Evolutionary conservation across 148 eudicot genomes (phyloP).

Genomic region (Fallopia convolvulus): DNA sequence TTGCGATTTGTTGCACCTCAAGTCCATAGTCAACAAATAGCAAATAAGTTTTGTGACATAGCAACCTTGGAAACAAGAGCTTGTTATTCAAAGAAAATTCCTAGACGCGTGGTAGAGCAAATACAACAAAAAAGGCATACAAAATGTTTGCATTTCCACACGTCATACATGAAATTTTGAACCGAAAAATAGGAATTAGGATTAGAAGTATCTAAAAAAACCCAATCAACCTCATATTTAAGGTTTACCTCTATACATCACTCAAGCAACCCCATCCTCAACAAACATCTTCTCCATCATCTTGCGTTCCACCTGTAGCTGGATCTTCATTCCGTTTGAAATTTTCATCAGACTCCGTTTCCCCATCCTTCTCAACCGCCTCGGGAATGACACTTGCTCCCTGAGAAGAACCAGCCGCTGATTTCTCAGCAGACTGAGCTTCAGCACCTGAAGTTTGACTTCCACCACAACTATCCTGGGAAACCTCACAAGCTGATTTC

Average conservation of each 20-base stretch:
- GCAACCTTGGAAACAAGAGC: not conserved
- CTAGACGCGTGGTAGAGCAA: not conserved
- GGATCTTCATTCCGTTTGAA: not conserved
- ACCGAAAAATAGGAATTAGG: not conserved
- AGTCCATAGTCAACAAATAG: too few species aligned
- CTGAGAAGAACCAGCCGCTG: not conserved
- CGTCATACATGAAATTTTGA: not conserved
- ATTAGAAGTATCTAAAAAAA: not conserved
- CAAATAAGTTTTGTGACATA: too few species aligned
- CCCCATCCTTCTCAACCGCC: not conserved
- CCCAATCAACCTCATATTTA: not conserved
- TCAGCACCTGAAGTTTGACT: conserved; percentile 31
- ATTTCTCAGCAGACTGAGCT: conserved; percentile 17
- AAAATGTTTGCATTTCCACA: not conserved
- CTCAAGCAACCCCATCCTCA: not conserved
- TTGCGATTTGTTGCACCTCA: too few species aligned
- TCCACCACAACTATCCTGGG: conserved; percentile 17
- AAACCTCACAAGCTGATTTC: conserved; percentile 7
- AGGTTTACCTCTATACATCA: not conserved
- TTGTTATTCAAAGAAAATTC: not conserved
- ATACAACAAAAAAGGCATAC: not conserved
- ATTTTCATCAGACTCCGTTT: not conserved
- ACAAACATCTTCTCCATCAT: not conserved
- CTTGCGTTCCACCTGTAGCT: not conserved
- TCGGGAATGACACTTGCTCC: not conserved